Base-by-base conservation (phyloP, 331 rosid genomes). In the Malus hybrid region DNA sequence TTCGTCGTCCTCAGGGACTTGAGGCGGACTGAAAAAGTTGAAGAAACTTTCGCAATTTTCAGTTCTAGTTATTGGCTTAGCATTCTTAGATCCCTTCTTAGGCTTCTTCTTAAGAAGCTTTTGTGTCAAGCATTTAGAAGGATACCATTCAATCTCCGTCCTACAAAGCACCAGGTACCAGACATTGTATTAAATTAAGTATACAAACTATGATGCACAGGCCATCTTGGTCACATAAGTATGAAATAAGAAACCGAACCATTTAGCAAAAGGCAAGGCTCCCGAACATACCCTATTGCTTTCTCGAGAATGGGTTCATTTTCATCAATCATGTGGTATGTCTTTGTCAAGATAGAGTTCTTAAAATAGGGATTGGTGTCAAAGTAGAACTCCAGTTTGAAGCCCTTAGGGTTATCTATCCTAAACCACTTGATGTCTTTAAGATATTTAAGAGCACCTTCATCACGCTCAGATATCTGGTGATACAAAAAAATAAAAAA, bases 301-400 rank as follows among this genome's bases (percentile, higher is more conserved):
- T 88, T 93, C 87, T 93, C 93, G 22, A 93, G 76, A 71, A 93
- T 87, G 3, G 93, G 97, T 31, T 93, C 98, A 27, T 90, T 92
- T 79, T 93, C 97, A 67, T 93, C 98, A n/a, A 93, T 87, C 93
- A 93, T 87, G 73, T 90, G 89, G 68, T 90, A 93, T 2, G 85
- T 87, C 81, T 93, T 93, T 0, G 90, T 83, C 86, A 93, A 85
- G 56, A 87, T 86, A 4, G 89, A 8, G 65, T 93, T 93, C 73
- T 90, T 79, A 77, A 93, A 93, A 64, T 75, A 89, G 9, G 97
- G 89, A 78, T 93, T 93, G 6, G 87, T 69, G 48, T 93, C 89
- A 46, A 93, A 90, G 80, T 78, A 85, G 76, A 93, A 93, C 34
- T 93, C 98, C 13, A 93, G 93, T 79, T 89, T 93, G 86, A 93